A percentile compares a stretch with the other conserved stretches of the same genome.
Evolutionary conservation across 331 rosid genomes (phyloP).

Genomic region (Cydonia oblonga): DNA sequence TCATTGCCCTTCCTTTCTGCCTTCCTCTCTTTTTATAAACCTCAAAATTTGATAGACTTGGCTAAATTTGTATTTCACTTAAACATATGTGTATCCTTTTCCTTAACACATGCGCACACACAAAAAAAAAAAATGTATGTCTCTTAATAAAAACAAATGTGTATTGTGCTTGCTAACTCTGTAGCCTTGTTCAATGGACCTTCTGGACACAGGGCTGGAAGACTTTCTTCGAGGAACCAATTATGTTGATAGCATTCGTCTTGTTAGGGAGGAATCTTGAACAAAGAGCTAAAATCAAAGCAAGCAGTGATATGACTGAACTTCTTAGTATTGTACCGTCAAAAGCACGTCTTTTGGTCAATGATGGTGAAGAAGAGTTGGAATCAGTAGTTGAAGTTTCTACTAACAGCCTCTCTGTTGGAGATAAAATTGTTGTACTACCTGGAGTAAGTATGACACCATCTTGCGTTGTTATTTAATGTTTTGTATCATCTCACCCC

Average conservation of each 20-base stretch:
- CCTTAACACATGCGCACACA: too few relatives aligned
- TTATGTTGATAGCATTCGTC: conserved; percentile 94
- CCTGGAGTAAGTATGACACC: conserved; percentile 70
- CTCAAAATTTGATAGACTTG: not conserved
- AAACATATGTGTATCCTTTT: not conserved
- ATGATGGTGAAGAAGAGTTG: conserved; percentile 30
- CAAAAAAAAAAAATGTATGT: too few relatives aligned
- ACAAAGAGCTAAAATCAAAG: conserved; percentile 95
- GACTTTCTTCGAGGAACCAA: conserved; percentile 97
- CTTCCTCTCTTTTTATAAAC: not conserved
- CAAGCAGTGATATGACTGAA: conserved; percentile 97
- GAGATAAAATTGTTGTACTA: conserved; percentile 73
- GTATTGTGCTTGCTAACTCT: not conserved
- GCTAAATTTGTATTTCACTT: not conserved
- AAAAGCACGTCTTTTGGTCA: conserved; percentile 85
- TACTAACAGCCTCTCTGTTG: conserved; percentile 71
- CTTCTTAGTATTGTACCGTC: conserved; percentile 82
- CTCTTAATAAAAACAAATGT: not conserved
- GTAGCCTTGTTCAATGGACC: conserved; percentile 9
- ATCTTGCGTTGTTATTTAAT: not conserved
- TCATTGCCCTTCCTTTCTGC: not conserved
- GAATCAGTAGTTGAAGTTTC: conserved; percentile 78
- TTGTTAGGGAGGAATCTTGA: conserved; percentile 95
- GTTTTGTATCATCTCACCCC: not conserved
- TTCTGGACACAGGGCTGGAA: conserved; percentile 82